Evolutionary conservation across 106 monocot genomes (phyloP).

Genomic region (Acorus gramineus): DNA sequence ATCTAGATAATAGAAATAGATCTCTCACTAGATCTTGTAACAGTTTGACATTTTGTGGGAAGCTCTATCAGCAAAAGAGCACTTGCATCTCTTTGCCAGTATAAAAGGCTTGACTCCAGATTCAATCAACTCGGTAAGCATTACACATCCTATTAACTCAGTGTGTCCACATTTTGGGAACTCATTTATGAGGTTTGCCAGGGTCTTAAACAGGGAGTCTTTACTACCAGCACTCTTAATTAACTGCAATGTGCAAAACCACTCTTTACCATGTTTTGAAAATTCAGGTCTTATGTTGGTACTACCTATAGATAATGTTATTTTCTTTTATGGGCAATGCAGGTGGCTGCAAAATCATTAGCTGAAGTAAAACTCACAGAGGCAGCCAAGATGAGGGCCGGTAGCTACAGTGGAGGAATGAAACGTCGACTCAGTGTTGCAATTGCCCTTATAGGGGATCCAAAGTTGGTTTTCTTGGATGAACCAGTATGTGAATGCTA

Average conservation of each 20-base stretch:
- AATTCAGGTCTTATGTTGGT: too few species aligned
- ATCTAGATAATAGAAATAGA: too few species aligned
- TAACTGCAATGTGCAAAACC: too few species aligned
- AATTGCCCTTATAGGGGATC: conserved; percentile 82
- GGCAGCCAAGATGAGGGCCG: conserved; percentile 66
- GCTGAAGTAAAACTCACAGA: conserved; percentile 69
- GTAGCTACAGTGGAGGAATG: conserved; percentile 95
- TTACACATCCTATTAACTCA: neutral
- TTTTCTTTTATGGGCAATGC: conserved; percentile 5
- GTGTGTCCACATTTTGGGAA: too few species aligned
- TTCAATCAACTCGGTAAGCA: conserved; percentile 60
- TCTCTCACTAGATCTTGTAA: neutral
- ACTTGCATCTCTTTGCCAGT: conserved; percentile 73
- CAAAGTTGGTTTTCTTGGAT: conserved; percentile 87
- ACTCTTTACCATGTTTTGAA: too few species aligned
- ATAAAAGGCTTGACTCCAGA: conserved; percentile 76
- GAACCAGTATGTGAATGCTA: conserved; percentile 52
- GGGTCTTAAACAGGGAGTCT: neutral
- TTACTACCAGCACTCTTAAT: too few species aligned
- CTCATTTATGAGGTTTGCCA: neutral
- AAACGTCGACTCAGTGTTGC: conserved; percentile 89
- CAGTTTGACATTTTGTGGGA: conserved; percentile 98
- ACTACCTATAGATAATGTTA: too few species aligned
- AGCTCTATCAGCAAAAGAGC: conserved; percentile 73
- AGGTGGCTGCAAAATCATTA: conserved; percentile 71